Evolutionary conservation across 208 protist species (phyloP).

Genomic region (Trypanosoma platydactyli): DNA sequence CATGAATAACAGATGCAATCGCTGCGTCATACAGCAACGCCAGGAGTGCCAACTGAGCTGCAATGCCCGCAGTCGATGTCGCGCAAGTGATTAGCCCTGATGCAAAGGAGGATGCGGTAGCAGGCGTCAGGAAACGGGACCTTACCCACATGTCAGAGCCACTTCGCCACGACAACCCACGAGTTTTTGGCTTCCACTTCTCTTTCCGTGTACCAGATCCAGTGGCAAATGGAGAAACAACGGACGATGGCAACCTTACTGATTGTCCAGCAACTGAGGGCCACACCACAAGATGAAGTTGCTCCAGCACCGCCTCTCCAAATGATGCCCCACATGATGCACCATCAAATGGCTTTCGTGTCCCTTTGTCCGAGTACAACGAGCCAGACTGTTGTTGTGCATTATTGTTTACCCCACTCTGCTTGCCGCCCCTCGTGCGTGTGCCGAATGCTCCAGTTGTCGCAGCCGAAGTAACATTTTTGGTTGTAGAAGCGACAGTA

Average conservation of each 20-base stretch:
- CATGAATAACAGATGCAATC: constrained; percentile 2
- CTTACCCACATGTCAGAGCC: neutral
- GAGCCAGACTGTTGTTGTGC: too few species aligned
- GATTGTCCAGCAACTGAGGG: neutral
- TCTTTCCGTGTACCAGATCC: neutral
- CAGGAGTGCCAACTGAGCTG: constrained; percentile 1
- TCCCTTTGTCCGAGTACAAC: neutral
- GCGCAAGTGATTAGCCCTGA: neutral
- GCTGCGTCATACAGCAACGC: constrained; percentile 5
- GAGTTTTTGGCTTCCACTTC: neutral
- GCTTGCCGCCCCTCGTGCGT: too few species aligned
- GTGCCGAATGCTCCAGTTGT: neutral
- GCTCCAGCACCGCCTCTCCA: constrained; percentile 2
- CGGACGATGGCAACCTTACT: neutral
- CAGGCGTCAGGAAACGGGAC: constrained; percentile 11
- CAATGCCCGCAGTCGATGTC: neutral
- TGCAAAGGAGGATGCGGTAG: constrained; percentile 3
- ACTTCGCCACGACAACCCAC: neutral
- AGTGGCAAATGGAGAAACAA: too few species aligned
- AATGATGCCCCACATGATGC: constrained; percentile 13
- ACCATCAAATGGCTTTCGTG: constrained; percentile 14
- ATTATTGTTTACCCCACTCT: too few species aligned
- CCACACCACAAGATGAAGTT: neutral
- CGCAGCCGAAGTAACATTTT: neutral
- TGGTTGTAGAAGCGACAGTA: neutral